Evolutionary conservation across 345 rosid genomes (phyloP), one percentile per base, ranked within the genome.

Genomic region (Kernera saxatilis): DNA sequence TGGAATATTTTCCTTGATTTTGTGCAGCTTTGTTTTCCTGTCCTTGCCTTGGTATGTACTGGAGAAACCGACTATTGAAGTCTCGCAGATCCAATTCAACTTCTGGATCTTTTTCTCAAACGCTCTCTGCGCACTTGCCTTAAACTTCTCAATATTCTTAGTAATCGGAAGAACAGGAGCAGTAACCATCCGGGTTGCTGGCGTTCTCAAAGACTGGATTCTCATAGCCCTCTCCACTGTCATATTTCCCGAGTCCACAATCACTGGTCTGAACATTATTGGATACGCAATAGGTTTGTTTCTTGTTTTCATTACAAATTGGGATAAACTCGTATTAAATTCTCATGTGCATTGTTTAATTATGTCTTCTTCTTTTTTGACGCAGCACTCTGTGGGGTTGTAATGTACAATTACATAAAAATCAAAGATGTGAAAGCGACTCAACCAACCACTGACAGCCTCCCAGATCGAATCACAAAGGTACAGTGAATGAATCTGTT

Each of bases 131-230:
- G 97, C 97, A 67, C 79, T 91, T 69, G 96, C 94, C 73, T 78
- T 94, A 77, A 89, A 94, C 85, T 84, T 89, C 83, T 88, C 98
- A 77, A 89, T 84, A 76, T 94, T 91, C 86, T 79, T 94, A 67
- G 98, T 94, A 18, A 91, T 91, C 43, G 97, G 96, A 29, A 86
- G 99, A 87, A 94, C 96, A 52, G 97, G 98, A 44, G 99, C 99
- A 0, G 93, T 94, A 40, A 91, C 97, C 59, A 80, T 91, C 51
- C 78, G 97, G 39, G 99, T 94, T 64, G 99, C 97, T 52, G 97
- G 99, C 14, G 97, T 91, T 72, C 81, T 94, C 30, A 94, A 91
- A 73, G 99, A 91, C 73, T 94, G 99, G 97, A 94, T 91, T 79
- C 80, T 94, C 64, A 91, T 91, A 67, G 98, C 97, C 55, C 98